Percentiles rank a stretch among this genome's conserved stretches.
These are phyloP conservation scores for Fusarium sp. DNA, from an alignment of 2,329 filamentous ascomycete genomes.

Conservation along the genomic window DNA sequence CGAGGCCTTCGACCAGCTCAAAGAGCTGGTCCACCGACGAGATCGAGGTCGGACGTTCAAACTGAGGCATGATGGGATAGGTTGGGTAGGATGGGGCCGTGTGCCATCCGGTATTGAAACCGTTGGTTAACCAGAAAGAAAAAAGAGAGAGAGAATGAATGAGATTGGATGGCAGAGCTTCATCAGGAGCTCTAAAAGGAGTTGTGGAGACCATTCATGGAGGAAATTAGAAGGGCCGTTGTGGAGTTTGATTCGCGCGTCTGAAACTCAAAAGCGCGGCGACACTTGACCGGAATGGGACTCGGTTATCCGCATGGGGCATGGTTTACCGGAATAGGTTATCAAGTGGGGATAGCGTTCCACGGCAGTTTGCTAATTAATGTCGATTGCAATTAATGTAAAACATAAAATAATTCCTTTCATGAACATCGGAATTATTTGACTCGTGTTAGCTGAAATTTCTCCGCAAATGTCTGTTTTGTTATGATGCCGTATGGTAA, in stretches of 20 bases:
- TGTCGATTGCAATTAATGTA: neutral
- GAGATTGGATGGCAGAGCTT: neutral
- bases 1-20: slow-evolving; percentile 37
- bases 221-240: slow-evolving; percentile 7
- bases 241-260: slow-evolving; percentile 15
- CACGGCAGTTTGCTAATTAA: neutral
- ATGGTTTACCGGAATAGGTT: neutral
- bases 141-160: neutral
- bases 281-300: neutral
- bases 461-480: neutral
- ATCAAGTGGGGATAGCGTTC: neutral
- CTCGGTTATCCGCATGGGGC: neutral
- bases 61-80: neutral
- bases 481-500: neutral
- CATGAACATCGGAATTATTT: neutral
- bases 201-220: neutral
- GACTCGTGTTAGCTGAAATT: neutral
- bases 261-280: slow-evolving; percentile 8
- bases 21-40: slow-evolving; percentile 41
- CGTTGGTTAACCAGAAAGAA: neutral
- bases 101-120: neutral
- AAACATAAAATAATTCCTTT: slow-evolving; percentile 1
- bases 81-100: slow-evolving; percentile 6
- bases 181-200: slow-evolving; percentile 1
- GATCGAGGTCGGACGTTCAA: slow-evolving; percentile 2